Evolutionary conservation across 345 rosid species (phyloP).

Genomic region (Pelargonium nanum): DNA sequence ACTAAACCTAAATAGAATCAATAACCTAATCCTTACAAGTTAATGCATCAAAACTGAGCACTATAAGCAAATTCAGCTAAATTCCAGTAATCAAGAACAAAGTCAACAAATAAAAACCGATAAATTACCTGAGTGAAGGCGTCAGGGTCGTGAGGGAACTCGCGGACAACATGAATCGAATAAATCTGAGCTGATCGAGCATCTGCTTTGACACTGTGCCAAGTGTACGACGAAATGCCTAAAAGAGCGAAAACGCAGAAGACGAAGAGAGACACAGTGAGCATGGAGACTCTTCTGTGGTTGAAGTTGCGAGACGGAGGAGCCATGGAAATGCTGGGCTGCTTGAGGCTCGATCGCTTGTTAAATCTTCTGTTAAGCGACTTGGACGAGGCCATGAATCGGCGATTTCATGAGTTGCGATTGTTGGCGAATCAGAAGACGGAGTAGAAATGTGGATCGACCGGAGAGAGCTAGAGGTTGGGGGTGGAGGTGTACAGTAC

Average conservation of each 20-base stretch:
- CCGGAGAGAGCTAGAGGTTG: neutral
- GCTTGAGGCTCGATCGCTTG: conserved; percentile 20
- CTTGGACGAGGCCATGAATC: conserved; percentile 12
- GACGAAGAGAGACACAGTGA: conserved; percentile 22
- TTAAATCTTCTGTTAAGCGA: conserved; percentile 24
- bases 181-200: conserved; percentile 14
- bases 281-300: conserved; percentile 21
- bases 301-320: conserved; percentile 19
- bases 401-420: neutral
- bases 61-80: neutral
- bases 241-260: conserved; percentile 23
- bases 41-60: neutral
- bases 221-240: conserved; percentile 25
- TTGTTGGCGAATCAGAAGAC: neutral
- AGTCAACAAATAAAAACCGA: neutral
- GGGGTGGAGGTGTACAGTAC: neutral
- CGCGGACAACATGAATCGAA: conserved; percentile 43
- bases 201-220: conserved; percentile 4
- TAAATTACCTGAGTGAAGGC: conserved; percentile 63
- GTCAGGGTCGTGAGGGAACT: conserved; percentile 53
- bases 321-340: conserved; percentile 18
- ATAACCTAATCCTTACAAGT: neutral
- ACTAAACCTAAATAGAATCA: neutral
- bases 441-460: neutral
- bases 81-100: neutral